Conservation (phyloP, 306 rosid species). For the Canavalia gladiata region DNA sequence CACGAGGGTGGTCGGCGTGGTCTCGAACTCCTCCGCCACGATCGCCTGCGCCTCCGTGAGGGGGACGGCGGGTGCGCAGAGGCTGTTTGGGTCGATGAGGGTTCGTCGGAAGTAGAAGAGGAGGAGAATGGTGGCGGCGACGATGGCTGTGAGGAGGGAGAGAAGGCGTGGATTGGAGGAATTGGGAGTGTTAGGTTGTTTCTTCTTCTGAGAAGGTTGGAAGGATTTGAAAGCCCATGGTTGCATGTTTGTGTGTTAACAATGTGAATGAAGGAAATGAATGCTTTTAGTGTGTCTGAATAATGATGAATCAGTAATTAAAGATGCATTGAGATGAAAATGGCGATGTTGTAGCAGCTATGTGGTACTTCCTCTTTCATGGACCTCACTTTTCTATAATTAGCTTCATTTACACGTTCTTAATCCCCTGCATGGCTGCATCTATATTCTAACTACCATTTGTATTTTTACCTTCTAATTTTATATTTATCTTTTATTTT, state of each 20-base stretch:
- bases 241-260: constrained; percentile 43
- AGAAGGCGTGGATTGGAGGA: constrained; percentile 47
- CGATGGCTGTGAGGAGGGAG: constrained; percentile 39
- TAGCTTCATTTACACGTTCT: constrained; percentile 27
- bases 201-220: constrained; percentile 51
- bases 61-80: constrained; percentile 38
- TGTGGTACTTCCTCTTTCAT: constrained; percentile 34
- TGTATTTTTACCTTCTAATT: no score
- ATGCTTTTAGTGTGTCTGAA: no score
- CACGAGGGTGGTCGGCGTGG: constrained; percentile 55
- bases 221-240: constrained; percentile 19
- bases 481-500: no score
- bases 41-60: background rate
- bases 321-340: constrained; percentile 15
- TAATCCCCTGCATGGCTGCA: background rate
- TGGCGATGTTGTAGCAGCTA: constrained; percentile 11
- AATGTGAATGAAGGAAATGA: background rate
- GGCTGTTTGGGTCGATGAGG: background rate
- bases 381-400: constrained; percentile 44
- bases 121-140: constrained; percentile 49
- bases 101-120: constrained; percentile 43
- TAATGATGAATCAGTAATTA: background rate
- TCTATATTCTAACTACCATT: background rate
- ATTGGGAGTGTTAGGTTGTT: constrained; percentile 15
- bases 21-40: constrained; percentile 38